phyloP scores from a whole-genome alignment of 192 early-diverging fungal species.

The Coemansia sp. region DNA sequence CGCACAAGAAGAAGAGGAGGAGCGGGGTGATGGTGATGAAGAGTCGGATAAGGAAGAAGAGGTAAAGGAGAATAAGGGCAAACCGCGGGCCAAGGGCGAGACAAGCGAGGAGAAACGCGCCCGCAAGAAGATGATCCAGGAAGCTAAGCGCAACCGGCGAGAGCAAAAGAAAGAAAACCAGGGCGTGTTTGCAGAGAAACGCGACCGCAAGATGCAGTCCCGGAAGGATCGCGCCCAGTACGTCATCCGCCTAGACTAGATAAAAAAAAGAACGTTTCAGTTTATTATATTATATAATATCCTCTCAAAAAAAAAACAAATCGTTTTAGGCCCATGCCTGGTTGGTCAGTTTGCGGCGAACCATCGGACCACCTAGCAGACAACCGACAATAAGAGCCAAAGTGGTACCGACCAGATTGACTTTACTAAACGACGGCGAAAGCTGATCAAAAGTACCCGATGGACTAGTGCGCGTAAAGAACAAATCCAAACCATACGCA shows the following conservation, averaged over 20 bases:
- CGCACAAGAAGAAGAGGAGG: conserved; percentile 32
- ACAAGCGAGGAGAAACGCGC: conserved; percentile 89
- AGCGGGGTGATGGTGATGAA: conserved; percentile 20
- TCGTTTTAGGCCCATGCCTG: conserved; percentile 56
- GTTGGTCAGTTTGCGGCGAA: conserved; percentile 61
- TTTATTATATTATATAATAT: not conserved
- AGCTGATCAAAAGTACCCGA: conserved; percentile 92
- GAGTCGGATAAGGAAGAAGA: conserved; percentile 23
- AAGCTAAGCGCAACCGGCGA: conserved; percentile 60
- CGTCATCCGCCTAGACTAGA: conserved; percentile 31
- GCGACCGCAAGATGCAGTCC: conserved; percentile 52
- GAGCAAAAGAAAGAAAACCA: conserved; percentile 50
- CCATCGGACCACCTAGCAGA: conserved; percentile 73
- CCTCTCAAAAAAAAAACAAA: not conserved
- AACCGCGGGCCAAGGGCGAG: conserved; percentile 77
- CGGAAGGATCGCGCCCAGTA: conserved; percentile 49
- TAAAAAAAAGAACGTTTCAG: not conserved
- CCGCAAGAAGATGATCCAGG: conserved; percentile 86
- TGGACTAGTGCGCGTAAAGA: conserved; percentile 80
- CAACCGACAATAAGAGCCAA: conserved; percentile 75
- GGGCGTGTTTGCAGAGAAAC: conserved; percentile 40
- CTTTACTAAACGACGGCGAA: conserved; percentile 89
- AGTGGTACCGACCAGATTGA: conserved; percentile 80
- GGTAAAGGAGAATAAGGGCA: conserved; percentile 63
- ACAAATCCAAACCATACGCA: conserved; percentile 89